phyloP scores from a whole-genome alignment of 352 stramenopile species.

The Phytophthora pini region DNA sequence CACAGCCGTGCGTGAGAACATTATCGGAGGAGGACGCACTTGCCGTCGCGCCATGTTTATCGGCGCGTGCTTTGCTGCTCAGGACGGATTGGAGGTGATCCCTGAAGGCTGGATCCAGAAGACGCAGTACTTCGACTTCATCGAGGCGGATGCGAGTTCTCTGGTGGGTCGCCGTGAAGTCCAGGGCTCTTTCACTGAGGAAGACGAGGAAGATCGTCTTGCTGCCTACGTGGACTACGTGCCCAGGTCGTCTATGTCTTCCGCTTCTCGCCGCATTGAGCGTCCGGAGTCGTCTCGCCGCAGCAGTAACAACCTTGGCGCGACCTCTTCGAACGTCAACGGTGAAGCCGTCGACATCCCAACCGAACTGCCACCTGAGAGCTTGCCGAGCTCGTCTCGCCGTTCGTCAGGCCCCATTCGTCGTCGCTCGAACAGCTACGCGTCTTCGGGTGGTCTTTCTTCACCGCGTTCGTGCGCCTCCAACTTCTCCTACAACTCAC shows the following conservation, averaged over 20 bases:
- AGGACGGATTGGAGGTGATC: conserved; percentile 73
- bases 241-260: conserved; percentile 53
- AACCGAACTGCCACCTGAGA: conserved; percentile 23
- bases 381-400: conserved; percentile 21
- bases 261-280: conserved; percentile 38
- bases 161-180: conserved; percentile 72
- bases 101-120: conserved; percentile 80
- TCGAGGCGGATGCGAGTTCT: conserved; percentile 77
- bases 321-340: conserved; percentile 24
- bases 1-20: conserved; percentile 83
- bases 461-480: conserved; percentile 73
- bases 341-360: conserved; percentile 23
- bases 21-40: conserved; percentile 78
- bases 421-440: conserved; percentile 68
- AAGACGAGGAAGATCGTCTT: conserved; percentile 48
- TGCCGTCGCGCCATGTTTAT: conserved; percentile 86
- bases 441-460: conserved; percentile 58
- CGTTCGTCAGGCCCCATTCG: conserved; percentile 36
- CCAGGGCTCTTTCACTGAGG: conserved; percentile 60
- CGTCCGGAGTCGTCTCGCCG: conserved; percentile 26
- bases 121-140: conserved; percentile 83
- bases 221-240: conserved; percentile 72
- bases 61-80: conserved; percentile 78
- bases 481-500: conserved; percentile 81
- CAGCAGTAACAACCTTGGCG: conserved; percentile 28